These are phyloP conservation scores for Butyriboletus appendiculatus DNA, from an alignment of 1,284 basidiomycete genomes.

Conservation along the genomic window DNA sequence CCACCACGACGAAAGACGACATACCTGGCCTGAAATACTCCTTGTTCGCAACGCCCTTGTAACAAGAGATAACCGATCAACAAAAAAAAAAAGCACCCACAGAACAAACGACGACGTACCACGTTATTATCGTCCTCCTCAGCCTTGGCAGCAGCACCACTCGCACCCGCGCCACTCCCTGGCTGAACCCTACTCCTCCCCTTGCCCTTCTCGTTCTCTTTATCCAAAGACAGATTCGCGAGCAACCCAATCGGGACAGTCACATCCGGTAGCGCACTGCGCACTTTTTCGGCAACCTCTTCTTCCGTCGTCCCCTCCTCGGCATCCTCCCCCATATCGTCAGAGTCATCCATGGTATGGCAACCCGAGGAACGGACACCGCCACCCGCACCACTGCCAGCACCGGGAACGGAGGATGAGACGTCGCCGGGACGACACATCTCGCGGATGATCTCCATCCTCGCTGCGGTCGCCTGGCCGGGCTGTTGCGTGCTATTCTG, in stretches of 20 bases:
- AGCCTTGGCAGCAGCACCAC: conserved; percentile 17
- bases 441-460: conserved; percentile 33
- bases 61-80: conserved; percentile 1
- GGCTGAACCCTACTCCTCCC: conserved; percentile 34
- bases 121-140: conserved; percentile 64
- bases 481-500: conserved; percentile 38
- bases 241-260: conserved; percentile 74
- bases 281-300: conserved; percentile 43
- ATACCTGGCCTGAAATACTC: conserved; percentile 79
- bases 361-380: neutral
- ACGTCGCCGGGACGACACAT: conserved; percentile 31
- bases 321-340: conserved; percentile 24
- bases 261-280: conserved; percentile 59
- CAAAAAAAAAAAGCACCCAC: conserved; percentile 20
- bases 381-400: neutral
- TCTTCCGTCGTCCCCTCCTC: conserved; percentile 33
- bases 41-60: conserved; percentile 69
- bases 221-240: conserved; percentile 66
- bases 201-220: conserved; percentile 43
- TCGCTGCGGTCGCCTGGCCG: conserved; percentile 22
- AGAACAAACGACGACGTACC: conserved; percentile 33
- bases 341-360: conserved; percentile 8
- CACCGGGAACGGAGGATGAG: conserved; percentile 13
- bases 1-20: conserved; percentile 10
- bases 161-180: conserved; percentile 10